Evolutionary conservation across 192 early-diverging fungal species (phyloP).

Genomic region (Chytriomyces hyalinus): DNA sequence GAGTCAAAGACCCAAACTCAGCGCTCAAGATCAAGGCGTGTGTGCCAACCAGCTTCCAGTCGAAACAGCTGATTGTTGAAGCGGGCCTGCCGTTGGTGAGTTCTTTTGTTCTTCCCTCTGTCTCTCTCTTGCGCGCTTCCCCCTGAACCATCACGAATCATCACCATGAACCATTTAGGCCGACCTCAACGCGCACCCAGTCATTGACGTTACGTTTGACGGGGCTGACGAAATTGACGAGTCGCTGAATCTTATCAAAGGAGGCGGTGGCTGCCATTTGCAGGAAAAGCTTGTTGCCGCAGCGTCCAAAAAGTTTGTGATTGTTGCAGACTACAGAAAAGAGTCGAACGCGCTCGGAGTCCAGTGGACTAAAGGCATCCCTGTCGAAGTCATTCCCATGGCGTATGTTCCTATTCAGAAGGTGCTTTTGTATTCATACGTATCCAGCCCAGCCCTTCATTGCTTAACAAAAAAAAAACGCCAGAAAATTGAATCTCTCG

Average conservation of each 20-base stretch:
- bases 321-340: constrained; percentile 92
- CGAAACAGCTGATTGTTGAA: constrained; percentile 79
- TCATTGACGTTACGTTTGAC: constrained; percentile 89
- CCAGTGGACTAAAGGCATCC: constrained; percentile 86
- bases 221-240: constrained; percentile 85
- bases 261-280: constrained; percentile 91
- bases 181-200: constrained; percentile 64
- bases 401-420: constrained; percentile 71
- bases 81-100: constrained; percentile 82
- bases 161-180: constrained; percentile 16
- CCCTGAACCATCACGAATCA: not conserved
- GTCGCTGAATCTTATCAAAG: constrained; percentile 91
- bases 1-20: constrained; percentile 56
- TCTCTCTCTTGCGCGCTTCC: not conserved
- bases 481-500: constrained; percentile 47
- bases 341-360: constrained; percentile 75
- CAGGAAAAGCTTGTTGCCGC: constrained; percentile 93
- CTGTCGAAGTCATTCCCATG: constrained; percentile 88
- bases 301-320: constrained; percentile 78
- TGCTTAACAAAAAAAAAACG: not conserved
- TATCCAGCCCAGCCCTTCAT: not conserved
- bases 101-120: constrained; percentile 33
- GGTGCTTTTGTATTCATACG: constrained; percentile 5
- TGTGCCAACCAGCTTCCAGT: constrained; percentile 93
- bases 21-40: constrained; percentile 71